Conservation (phyloP, 768 basidiomycete species). For the Phaffia tasmanica region DNA sequence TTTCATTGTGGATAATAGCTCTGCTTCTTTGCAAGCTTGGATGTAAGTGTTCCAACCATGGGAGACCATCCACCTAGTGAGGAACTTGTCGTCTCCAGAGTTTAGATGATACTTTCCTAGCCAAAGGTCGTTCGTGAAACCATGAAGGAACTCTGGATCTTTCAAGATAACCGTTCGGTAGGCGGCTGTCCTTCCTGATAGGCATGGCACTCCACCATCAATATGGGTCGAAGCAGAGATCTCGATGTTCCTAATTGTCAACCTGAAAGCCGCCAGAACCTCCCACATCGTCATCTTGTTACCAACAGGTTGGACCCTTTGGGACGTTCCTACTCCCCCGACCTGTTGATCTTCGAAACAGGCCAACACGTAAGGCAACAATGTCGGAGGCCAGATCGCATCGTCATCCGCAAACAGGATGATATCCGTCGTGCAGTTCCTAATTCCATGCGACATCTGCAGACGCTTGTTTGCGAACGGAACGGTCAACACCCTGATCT, state of each 20-base stretch:
- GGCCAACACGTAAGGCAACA: slow-evolving; percentile 76
- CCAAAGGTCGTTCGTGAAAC: slow-evolving; percentile 92
- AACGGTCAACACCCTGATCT: slow-evolving; percentile 73
- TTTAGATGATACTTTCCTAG: slow-evolving; percentile 88
- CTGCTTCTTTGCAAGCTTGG: slow-evolving; percentile 68
- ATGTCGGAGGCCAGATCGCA: slow-evolving; percentile 86
- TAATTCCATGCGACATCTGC: slow-evolving; percentile 88
- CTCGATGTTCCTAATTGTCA: slow-evolving; percentile 89
- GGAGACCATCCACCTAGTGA: slow-evolving; percentile 92
- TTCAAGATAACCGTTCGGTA: slow-evolving; percentile 90
- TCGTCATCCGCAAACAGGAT: slow-evolving; percentile 93
- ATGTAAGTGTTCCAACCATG: slow-evolving; percentile 95
- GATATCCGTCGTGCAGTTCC: slow-evolving; percentile 79
- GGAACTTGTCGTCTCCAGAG: slow-evolving; percentile 70
- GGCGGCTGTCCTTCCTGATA: slow-evolving; percentile 85
- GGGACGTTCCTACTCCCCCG: slow-evolving; percentile 82
- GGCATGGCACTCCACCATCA: slow-evolving; percentile 81
- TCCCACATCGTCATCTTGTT: slow-evolving; percentile 83
- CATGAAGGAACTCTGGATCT: slow-evolving; percentile 83
- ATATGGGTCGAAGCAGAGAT: slow-evolving; percentile 81
- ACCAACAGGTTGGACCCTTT: slow-evolving; percentile 73
- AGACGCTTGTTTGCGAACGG: slow-evolving; percentile 88
- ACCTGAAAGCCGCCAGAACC: slow-evolving; percentile 81
- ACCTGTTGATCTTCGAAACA: slow-evolving; percentile 91
- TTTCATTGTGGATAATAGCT: slow-evolving; percentile 86